A percentile compares a stretch with the other conserved stretches of the same genome.
Evolutionary conservation across 2,329 filamentous ascomycete genomes (phyloP).

Genomic region (Raffaelea arxii): DNA sequence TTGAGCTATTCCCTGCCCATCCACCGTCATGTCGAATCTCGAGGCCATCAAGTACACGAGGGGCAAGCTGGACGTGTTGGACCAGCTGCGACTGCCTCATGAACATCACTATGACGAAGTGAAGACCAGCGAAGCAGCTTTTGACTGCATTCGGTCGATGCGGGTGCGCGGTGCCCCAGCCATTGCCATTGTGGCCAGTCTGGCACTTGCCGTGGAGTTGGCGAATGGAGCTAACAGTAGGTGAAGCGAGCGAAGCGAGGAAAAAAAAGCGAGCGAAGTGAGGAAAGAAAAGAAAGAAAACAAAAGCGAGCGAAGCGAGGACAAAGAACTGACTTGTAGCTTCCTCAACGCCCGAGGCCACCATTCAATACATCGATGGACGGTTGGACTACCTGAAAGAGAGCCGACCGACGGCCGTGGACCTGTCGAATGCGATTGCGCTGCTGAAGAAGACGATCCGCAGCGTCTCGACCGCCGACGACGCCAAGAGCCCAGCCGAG

Average conservation of each 20-base stretch:
- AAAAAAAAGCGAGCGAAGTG: no score
- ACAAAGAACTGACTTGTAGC: no score
- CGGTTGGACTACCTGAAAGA: slow-evolving; percentile 80
- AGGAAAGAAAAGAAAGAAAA: no score
- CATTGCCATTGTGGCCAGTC: slow-evolving; percentile 93
- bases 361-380: slow-evolving; percentile 61
- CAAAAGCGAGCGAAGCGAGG: no score
- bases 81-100: slow-evolving; percentile 76
- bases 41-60: slow-evolving; percentile 69
- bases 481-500: slow-evolving; percentile 24
- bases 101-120: slow-evolving; percentile 70
- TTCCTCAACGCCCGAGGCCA: slow-evolving; percentile 39
- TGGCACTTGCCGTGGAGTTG: slow-evolving; percentile 81
- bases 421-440: slow-evolving; percentile 79
- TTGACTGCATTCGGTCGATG: slow-evolving; percentile 77
- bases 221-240: slow-evolving; percentile 40
- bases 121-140: slow-evolving; percentile 62
- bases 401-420: slow-evolving; percentile 88
- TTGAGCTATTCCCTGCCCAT: no score
- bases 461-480: slow-evolving; percentile 27
- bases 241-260: no score
- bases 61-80: slow-evolving; percentile 65
- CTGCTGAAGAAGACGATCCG: slow-evolving; percentile 60
- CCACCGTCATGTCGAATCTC: slow-evolving; percentile 35
- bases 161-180: slow-evolving; percentile 76